A percentile compares a stretch with the other conserved stretches of the same genome.
phyloP scores from a whole-genome alignment of 768 basidiomycete species.

The Neoboletus brunneissimus region DNA sequence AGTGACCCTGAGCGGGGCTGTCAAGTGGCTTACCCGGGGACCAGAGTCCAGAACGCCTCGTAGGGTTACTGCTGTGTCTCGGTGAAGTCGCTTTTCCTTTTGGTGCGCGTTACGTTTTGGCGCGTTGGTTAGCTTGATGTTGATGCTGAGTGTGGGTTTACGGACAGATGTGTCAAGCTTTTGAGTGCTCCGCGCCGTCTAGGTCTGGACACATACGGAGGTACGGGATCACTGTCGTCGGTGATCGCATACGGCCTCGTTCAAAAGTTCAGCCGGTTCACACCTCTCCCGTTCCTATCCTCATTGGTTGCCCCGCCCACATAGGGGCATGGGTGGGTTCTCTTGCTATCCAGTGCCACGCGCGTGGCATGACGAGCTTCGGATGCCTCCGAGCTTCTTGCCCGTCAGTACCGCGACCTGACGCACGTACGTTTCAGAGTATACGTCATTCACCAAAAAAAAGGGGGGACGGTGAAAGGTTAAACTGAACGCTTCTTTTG shows the following conservation, averaged over 20 bases:
- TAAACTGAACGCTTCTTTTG: constrained; percentile 6
- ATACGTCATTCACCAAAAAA: constrained; percentile 1
- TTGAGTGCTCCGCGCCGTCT: neutral
- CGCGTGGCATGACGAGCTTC: neutral
- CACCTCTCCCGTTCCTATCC: neutral
- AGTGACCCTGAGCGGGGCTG: neutral
- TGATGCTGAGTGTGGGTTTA: neutral
- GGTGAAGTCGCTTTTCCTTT: neutral
- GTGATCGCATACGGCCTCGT: neutral
- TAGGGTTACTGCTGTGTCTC: neutral
- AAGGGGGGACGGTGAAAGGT: neutral
- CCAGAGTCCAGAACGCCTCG: neutral
- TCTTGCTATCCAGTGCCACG: neutral
- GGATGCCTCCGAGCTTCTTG: neutral
- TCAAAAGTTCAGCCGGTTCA: neutral
- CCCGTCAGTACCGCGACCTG: neutral
- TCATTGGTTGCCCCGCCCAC: neutral
- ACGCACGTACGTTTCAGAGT: neutral
- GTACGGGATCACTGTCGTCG: neutral
- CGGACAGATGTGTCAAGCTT: neutral
- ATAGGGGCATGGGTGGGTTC: neutral
- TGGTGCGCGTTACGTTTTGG: neutral
- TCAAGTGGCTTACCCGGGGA: neutral
- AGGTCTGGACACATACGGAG: neutral
- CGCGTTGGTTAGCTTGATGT: neutral